These are phyloP conservation scores for Anisodus tanguticus DNA, from an alignment of 257 asterid species.

Conservation along the genomic window DNA sequence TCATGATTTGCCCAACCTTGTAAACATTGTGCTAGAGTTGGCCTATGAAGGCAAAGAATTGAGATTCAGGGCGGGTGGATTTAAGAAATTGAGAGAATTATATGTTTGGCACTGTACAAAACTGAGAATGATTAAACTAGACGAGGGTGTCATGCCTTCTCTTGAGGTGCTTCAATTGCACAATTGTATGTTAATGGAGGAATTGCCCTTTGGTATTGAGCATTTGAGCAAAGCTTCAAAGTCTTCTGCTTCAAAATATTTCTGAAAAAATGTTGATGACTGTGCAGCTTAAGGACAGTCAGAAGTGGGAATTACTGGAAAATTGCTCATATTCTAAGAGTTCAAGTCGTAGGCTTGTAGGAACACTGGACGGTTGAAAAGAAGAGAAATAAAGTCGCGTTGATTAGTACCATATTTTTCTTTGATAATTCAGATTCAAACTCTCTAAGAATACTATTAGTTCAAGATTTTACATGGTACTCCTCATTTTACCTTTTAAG, in stretches of 20 bases:
- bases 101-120: constrained; percentile 23
- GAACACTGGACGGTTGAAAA: neutral
- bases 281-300: neutral
- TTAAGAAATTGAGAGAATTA: constrained; percentile 39
- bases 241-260: neutral
- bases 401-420: neutral
- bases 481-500: no score
- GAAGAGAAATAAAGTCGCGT: neutral
- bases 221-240: neutral
- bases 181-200: neutral
- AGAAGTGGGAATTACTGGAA: neutral
- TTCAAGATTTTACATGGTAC: neutral
- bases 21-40: neutral
- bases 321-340: neutral
- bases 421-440: neutral
- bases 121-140: constrained; percentile 37
- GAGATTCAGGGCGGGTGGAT: constrained; percentile 40
- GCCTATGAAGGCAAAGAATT: constrained; percentile 41
- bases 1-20: constrained; percentile 41
- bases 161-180: constrained; percentile 26
- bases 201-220: constrained; percentile 17
- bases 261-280: neutral
- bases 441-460: no score
- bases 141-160: constrained; percentile 40
- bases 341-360: neutral